Evolutionary conservation across 2,329 filamentous ascomycete species (phyloP).

Genomic region (Talaromyces sp.): DNA sequence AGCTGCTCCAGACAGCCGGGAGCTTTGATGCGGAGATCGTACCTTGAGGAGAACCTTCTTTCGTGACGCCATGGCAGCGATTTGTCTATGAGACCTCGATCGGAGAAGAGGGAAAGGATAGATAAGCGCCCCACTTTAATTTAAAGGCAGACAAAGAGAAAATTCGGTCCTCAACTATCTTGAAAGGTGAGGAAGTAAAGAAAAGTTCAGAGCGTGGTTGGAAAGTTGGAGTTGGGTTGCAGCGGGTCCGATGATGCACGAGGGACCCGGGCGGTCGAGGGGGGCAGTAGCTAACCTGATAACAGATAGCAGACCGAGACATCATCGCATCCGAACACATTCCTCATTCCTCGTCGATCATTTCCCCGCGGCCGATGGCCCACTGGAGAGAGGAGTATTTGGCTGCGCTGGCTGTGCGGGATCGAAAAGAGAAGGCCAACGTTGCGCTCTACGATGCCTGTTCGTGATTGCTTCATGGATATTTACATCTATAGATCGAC

Average conservation of each 20-base stretch:
- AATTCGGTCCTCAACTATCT: neutral
- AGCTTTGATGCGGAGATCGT: constrained; percentile 31
- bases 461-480: constrained; percentile 40
- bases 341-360: constrained; percentile 5
- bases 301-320: constrained; percentile 18
- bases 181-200: neutral
- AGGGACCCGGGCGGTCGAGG: constrained; percentile 34
- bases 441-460: constrained; percentile 76
- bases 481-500: constrained; percentile 9
- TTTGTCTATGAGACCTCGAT: constrained; percentile 5
- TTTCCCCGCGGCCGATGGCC: constrained; percentile 50
- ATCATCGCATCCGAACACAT: constrained; percentile 24
- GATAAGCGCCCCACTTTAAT: neutral
- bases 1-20: constrained; percentile 7
- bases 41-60: constrained; percentile 95
- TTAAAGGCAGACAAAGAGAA: neutral
- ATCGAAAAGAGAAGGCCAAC: constrained; percentile 68
- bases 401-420: constrained; percentile 70
- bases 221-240: constrained; percentile 30
- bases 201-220: constrained; percentile 5
- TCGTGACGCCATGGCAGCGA: constrained; percentile 67
- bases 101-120: neutral
- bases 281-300: constrained; percentile 31
- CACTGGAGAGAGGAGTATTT: constrained; percentile 84
- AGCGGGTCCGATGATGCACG: constrained; percentile 38